Base-by-base conservation (phyloP, 2,329 filamentous ascomycete genomes). In the Lecanosticta acicola region DNA sequence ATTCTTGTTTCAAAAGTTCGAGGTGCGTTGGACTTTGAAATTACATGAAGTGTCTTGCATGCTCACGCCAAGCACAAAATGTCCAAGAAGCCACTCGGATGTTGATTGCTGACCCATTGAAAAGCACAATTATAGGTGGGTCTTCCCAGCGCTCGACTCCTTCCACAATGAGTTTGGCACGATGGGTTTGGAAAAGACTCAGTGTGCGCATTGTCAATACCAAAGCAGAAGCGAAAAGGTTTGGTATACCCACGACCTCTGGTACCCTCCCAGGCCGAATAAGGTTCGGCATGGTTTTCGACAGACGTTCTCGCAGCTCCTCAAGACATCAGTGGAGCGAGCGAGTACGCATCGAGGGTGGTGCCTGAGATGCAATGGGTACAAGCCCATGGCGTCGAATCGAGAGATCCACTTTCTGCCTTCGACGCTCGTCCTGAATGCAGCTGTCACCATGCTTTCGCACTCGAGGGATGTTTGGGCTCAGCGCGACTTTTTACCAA, bases 291-390 rank as follows among this genome's bases (percentile, higher is more conserved):
- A 32, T 13, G 42, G 35, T 11, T n/a, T 39, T 14, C 48, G 50
- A 9, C 49, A 49, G 11, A 47, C 73, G 19, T 98, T 98, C 64
- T 94, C 89, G 0, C 86, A 93, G 60, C 81, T 96, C 38, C 72
- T 98, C n/a, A 95, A 96, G 65, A 81, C 82, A 42, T 95, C 89
- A 54, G 84, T 98, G 21, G 91, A 97, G 67, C 78, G 88, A 43
- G 88, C 96, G 64, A 85, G 86, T 9, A 87, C 87, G 38, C 89
- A 86, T 36, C 82, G 91, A 59, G 93, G 93, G 4, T 98, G 90
- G 90, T 98, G 93, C 64, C 84, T 84, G 54, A 81, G 84, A 60
- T 98, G 94, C 64, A 85, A 89, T 55, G 80, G 88, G 18, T 97
- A 98, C 64, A 89, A 95, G 66, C 85, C 85, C 43, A 80, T 97